A percentile compares a stretch with the other conserved stretches of the same genome.
Evolutionary conservation across 2,329 filamentous ascomycete genomes (phyloP).

Genomic region (Neonectria sp.): DNA sequence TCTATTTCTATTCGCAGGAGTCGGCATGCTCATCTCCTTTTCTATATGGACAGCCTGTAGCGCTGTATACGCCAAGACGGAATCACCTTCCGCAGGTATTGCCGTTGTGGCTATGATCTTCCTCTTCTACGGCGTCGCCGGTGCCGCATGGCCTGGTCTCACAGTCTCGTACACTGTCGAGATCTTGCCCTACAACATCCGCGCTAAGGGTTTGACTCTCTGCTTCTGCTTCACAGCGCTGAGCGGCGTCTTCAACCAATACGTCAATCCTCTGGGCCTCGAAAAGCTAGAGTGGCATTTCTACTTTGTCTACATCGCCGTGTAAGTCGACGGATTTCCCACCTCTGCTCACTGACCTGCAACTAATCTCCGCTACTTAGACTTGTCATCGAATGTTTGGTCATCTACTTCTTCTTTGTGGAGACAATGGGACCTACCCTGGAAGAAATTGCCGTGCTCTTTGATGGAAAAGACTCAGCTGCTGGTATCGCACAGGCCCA

Average conservation of each 20-base stretch:
- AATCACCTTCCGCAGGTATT: slow-evolving; percentile 34
- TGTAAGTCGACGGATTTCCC: slow-evolving; percentile 33
- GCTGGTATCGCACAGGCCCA: slow-evolving; percentile 40
- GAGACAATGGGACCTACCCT: slow-evolving; percentile 42
- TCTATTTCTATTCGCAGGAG: slow-evolving; percentile 41
- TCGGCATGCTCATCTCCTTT: slow-evolving; percentile 45
- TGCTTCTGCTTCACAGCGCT: slow-evolving; percentile 46
- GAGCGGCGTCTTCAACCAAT: slow-evolving; percentile 45
- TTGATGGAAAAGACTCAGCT: slow-evolving; percentile 41
- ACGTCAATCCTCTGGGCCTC: slow-evolving; percentile 44
- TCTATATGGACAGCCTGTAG: slow-evolving; percentile 44
- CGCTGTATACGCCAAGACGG: slow-evolving; percentile 43
- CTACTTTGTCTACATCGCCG: slow-evolving; percentile 44
- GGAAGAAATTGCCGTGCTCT: slow-evolving; percentile 45
- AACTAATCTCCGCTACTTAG: background rate
- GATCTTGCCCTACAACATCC: slow-evolving; percentile 43
- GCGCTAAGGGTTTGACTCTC: slow-evolving; percentile 44
- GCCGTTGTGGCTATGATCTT: slow-evolving; percentile 47
- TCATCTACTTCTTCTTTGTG: slow-evolving; percentile 47
- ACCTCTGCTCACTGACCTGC: accelerated
- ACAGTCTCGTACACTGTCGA: slow-evolving; percentile 45
- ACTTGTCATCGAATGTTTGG: slow-evolving; percentile 40
- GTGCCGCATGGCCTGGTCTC: slow-evolving; percentile 44
- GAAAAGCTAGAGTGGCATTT: slow-evolving; percentile 42
- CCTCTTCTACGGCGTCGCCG: slow-evolving; percentile 43